Base-by-base conservation (phyloP, 805 yeast species). In the Lipomyces yamanashiensis region DNA sequence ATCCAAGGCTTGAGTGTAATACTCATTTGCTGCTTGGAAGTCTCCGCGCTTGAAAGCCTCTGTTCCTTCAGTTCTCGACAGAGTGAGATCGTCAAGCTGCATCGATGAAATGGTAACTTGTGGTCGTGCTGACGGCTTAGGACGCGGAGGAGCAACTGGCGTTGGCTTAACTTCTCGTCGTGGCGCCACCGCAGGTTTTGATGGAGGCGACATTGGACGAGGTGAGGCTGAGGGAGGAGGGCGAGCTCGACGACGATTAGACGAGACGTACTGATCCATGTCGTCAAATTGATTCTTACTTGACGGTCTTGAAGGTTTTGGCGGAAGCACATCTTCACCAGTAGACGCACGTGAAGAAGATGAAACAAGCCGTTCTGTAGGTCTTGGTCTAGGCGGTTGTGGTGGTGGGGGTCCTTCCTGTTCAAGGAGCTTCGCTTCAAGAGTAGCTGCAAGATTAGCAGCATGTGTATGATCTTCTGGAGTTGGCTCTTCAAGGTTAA, bases 31-130 rank as follows among this genome's bases (percentile, higher is more conserved):
- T 4, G 78, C 72, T 3, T 85, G 74, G 73, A 88, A 95, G 74
- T 95, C 93, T 19, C 99, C 99, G n/a, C 85, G 82, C 61, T 84
- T 84, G 78, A 86, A 95, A 0, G 85, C 81, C 17, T 80, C 81
- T 7, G 84, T 77, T 6, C 92, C 99, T 33, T 77, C 78, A 7
- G 69, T 64, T 15, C 79, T 71, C 13, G 74, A 61, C 1, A 72
- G 62, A 1, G 64, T 49, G 21, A 74, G 68, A 70, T 75, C 68
- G 49, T 76, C 76, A 54, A 71, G 53, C 23, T 72, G 74, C 13
- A 76, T 70, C 9, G 77, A 59, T 1, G 75, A 63, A n/a, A 75
- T 66, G 1, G 58, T 40, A 9, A 73, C 68, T 7, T 65, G 63
- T 3, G 72, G 68, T 28, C 77, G 58, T 7, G 65, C 39, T 1